These are phyloP conservation scores for Metarhizium guizhouense DNA, from an alignment of 2,329 filamentous ascomycete species.

Conservation along the genomic window DNA sequence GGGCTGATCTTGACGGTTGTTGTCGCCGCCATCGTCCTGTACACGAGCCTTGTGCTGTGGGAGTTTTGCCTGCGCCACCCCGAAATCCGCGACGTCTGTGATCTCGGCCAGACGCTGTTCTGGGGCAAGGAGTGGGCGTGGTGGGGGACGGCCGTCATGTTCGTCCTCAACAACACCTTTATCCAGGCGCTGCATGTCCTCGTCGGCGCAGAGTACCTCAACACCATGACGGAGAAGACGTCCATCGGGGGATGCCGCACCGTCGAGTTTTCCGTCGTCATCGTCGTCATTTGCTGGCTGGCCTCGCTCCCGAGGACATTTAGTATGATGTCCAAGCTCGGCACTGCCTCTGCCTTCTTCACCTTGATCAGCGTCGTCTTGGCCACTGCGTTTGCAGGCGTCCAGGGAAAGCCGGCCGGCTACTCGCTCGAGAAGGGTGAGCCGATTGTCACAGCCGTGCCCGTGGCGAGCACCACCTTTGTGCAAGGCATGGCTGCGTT, in stretches of 20 bases:
- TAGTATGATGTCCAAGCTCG: slow-evolving; percentile 67
- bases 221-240: slow-evolving; percentile 70
- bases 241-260: slow-evolving; percentile 60
- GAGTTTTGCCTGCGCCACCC: slow-evolving; percentile 87
- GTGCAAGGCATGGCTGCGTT: slow-evolving; percentile 79
- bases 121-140: slow-evolving; percentile 70
- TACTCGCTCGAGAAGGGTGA: slow-evolving; percentile 52
- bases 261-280: slow-evolving; percentile 67
- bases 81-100: slow-evolving; percentile 85
- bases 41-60: slow-evolving; percentile 59
- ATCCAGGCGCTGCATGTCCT: slow-evolving; percentile 78
- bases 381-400: slow-evolving; percentile 71
- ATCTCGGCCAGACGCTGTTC: slow-evolving; percentile 92
- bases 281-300: slow-evolving; percentile 66
- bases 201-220: slow-evolving; percentile 77
- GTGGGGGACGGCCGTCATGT: slow-evolving; percentile 71
- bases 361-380: slow-evolving; percentile 85
- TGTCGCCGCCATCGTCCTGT: slow-evolving; percentile 70
- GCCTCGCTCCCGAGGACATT: slow-evolving; percentile 83
- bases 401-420: slow-evolving; percentile 64
- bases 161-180: slow-evolving; percentile 88
- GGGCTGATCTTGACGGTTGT: slow-evolving; percentile 74
- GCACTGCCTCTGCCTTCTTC: slow-evolving; percentile 71
- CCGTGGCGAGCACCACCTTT: slow-evolving; percentile 64
- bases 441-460: slow-evolving; percentile 59